Base-by-base conservation (phyloP, 768 basidiomycete species). In the Rhizopogon rudus region DNA sequence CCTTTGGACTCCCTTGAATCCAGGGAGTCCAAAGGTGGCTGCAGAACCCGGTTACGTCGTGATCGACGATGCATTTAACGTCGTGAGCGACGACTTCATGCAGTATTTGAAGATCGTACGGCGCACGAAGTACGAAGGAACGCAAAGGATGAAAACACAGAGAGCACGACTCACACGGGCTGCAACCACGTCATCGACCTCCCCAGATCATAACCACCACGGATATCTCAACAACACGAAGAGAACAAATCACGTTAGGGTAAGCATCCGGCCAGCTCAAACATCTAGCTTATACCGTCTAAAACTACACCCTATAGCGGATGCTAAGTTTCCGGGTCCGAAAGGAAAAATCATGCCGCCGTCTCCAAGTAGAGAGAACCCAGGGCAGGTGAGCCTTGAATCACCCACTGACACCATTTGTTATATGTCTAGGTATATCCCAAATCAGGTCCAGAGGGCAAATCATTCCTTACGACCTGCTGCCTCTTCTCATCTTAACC, bases 341-440 rank as follows among this genome's bases (percentile, higher is more conserved):
- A 60, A 62, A 39, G 60, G 53, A n/a, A 35, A 58, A 6, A 75
- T 70, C 6, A 62, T 75, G 44, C 76, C 78, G 9, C 80, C 80
- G 8, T 74, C 73, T 13, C 75, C 80, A 1, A 71, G 72, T 5
- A 61, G 63, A 31, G 77, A 80, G 62, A 82, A 81, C 56, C 77
- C 76, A 5, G 79, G 75, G 12, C 70, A 72, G 60, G 79, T 77
- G 53, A 25, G 64, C 53, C 22, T 16, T 25, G 25, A 28, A 16
- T 28, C 25, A 16, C 22, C 20, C 20, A 0, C 12, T 16, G 14
- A 16, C 13, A 3, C 10, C 22, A 43, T 25, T 9, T 28, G 42
- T 17, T 44, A 44, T 44, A 40, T 14, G 1, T 37, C 5, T 45
- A 82, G 79, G 79, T 81, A 5, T 81, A 73, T 56, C 80, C 77